Evolutionary conservation across 768 basidiomycete species (phyloP).

Genomic region (Leccinum longicurvipes): DNA sequence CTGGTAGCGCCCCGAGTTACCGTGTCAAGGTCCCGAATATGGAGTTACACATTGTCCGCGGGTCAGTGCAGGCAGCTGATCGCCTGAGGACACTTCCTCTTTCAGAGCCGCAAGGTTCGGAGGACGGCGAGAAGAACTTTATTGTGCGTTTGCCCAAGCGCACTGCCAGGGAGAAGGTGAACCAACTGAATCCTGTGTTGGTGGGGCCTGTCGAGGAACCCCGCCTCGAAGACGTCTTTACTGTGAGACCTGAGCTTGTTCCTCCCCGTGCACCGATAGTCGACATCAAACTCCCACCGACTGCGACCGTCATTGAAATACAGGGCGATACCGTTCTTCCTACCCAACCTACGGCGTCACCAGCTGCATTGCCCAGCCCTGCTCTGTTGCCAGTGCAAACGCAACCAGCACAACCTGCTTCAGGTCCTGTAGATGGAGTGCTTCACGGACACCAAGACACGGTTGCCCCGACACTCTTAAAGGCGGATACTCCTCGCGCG

Average conservation of each 20-base stretch:
- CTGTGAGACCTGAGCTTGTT: constrained; percentile 50
- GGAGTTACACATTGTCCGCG: constrained; percentile 42
- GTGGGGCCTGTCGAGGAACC: constrained; percentile 34
- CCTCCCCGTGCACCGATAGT: constrained; percentile 25
- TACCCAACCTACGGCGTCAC: constrained; percentile 8
- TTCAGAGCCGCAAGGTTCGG: constrained; percentile 30
- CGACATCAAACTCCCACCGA: constrained; percentile 27
- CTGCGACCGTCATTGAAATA: constrained; percentile 17
- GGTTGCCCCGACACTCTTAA: constrained; percentile 23
- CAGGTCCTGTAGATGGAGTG: constrained; percentile 13
- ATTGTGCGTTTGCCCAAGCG: constrained; percentile 55
- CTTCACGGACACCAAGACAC: constrained; percentile 30
- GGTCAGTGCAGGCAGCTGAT: constrained; percentile 16
- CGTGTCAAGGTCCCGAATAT: constrained; percentile 64
- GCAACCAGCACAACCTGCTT: constrained; percentile 11
- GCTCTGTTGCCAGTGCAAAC: constrained; percentile 6
- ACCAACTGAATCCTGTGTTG: constrained; percentile 6
- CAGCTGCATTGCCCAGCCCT: constrained; percentile 8
- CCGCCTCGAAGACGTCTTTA: constrained; percentile 54
- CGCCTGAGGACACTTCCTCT: constrained; percentile 16
- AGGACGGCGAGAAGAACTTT: constrained; percentile 44
- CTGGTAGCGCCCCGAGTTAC: constrained; percentile 49
- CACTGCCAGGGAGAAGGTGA: constrained; percentile 35
- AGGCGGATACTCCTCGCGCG: constrained; percentile 26
- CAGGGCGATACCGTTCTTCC: constrained; percentile 8